Evolutionary conservation across 1,284 basidiomycete species (phyloP), one percentile per base, ranked within the genome.

Genomic region (Cutaneotrichosporon sp.): DNA sequence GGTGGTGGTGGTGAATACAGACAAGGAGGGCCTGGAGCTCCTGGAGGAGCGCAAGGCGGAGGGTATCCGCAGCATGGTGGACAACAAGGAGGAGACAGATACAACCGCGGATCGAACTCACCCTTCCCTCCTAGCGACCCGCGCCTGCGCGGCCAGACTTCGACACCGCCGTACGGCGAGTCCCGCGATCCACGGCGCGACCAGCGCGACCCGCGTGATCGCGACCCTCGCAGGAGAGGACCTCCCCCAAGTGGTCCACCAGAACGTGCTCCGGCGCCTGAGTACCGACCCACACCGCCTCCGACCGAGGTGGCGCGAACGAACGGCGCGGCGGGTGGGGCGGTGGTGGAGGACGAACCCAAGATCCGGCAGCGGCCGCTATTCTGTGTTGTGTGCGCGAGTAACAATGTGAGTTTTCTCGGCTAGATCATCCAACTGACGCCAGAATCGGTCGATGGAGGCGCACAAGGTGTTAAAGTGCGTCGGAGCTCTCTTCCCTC

Each of bases 311-410:
- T 61, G 18, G 38, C 60, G 18, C 21, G 47, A 14, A 61, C 31
- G 49, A 64, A 51, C 55, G 58, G 42, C 18, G 63, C 36, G 9
- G 42, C 42, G 2, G 47, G 46, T 30, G 11, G 34, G 7, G 46
- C 46, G 40, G 60, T 53, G 26, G 70, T 68, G 5, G 65, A 64
- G 8, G 61, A 57, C 18, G 66, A 53, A 59, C 51, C 60, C 8
- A 59, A 38, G n/a, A 63, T 68, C 42, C 13, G 65, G 62, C 72
- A 73, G 30, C 84, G 89, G 32, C 91, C 91, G 2, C 76, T 96
- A 57, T 99, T 99, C 81, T 98, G 96, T 76, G 92, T 99, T 11
- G 96, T 99, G 32, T 99, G 96, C 76, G 96, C 96, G 11, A 97
- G 92, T 76, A 99, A 99, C 75, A 92, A 97, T 82, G 93, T 91